Evolutionary conservation across 106 monocot genomes (phyloP), one percentile per base, ranked within the genome.

Genomic region (Acorus gramineus): DNA sequence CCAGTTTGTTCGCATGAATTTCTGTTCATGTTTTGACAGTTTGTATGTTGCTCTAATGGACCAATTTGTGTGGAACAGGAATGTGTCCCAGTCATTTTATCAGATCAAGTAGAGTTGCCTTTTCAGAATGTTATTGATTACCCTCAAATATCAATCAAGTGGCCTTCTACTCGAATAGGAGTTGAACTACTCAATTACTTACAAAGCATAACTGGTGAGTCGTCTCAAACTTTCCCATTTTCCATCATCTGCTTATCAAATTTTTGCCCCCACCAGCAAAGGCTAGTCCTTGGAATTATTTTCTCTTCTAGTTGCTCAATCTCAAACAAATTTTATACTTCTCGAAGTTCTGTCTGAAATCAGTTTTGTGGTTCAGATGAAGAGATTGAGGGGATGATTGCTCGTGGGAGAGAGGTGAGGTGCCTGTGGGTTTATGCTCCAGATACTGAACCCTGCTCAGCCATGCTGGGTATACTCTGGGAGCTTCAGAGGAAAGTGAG

Each of bases 51-150:
- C 28, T 52, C 8, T 51, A 8, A 50, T 52, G 42, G 5, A 2
- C 28, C 28, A 59, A 4, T 3, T 46, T 9, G 9, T 9, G 11
- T 3, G 47, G 50, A 65, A 61, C 77, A 91, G 96, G 96, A 98
- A 83, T 98, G 96, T 62, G 83, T 98, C 42, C 96, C 96, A 14
- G 96, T 98, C 10, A 82, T 98, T 52, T 75, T 98, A 66, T 98
- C 96, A 58, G 96, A 98, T 83, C 74, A 92, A 71, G 81, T 85
- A 43, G 91, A 98, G 52, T 77, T 98, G 6, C 96, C 96, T 50
- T 98, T 98, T 74, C 90, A 98, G 71, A 87, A 98, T 73, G 83
- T 88, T 61, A 91, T 98, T 14, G 87, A 98, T 68, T 98, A 91
- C 66, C 66, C 58, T 11, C 84, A 68, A 57, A 73, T 98, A 67